Percentiles rank a stretch among this genome's conserved stretches.
These are phyloP conservation scores for Aureobasidium mangrovei DNA, from an alignment of 2,329 filamentous ascomycete species.

Conservation along the genomic window DNA sequence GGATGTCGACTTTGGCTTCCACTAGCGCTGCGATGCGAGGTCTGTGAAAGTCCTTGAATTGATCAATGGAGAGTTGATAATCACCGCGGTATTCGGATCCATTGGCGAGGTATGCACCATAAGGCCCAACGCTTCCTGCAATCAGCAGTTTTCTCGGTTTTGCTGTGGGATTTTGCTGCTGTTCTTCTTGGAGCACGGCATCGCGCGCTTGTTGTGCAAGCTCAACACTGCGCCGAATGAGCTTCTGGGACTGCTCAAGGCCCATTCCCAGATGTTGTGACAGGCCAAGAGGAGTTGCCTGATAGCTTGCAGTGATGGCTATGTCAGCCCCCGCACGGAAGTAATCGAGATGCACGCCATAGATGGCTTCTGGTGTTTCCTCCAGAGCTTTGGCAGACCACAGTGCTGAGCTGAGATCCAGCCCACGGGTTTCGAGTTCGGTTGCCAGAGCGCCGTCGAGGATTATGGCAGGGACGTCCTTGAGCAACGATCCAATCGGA, in stretches of 20 bases:
- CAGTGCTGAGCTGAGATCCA: slow-evolving; percentile 34
- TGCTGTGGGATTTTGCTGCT: background rate
- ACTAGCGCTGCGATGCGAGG: slow-evolving; percentile 34
- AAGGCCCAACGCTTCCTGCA: slow-evolving; percentile 40
- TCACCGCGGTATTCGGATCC: slow-evolving; percentile 40
- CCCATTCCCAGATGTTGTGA: slow-evolving; percentile 29
- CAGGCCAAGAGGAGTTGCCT: slow-evolving; percentile 37
- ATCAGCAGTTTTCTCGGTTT: slow-evolving; percentile 25
- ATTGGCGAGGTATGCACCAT: slow-evolving; percentile 39
- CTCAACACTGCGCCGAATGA: slow-evolving; percentile 34
- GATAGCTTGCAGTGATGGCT: slow-evolving; percentile 41
- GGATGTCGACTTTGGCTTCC: slow-evolving; percentile 33
- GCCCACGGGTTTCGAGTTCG: slow-evolving; percentile 37
- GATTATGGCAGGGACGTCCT: slow-evolving; percentile 24
- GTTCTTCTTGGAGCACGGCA: background rate
- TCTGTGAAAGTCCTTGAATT: slow-evolving; percentile 36
- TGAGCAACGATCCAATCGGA: slow-evolving; percentile 8
- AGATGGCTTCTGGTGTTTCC: slow-evolving; percentile 33
- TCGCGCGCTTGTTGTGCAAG: slow-evolving; percentile 33
- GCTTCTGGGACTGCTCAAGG: slow-evolving; percentile 26
- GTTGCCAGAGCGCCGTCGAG: slow-evolving; percentile 42
- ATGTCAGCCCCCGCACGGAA: slow-evolving; percentile 38
- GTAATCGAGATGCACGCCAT: slow-evolving; percentile 37
- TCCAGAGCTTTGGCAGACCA: slow-evolving; percentile 39
- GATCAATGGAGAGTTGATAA: slow-evolving; percentile 26